A percentile compares a stretch with the other conserved stretches of the same genome.
Evolutionary conservation across 2,329 filamentous ascomycete species (phyloP).

Genomic region (Karstenula rhodostoma): DNA sequence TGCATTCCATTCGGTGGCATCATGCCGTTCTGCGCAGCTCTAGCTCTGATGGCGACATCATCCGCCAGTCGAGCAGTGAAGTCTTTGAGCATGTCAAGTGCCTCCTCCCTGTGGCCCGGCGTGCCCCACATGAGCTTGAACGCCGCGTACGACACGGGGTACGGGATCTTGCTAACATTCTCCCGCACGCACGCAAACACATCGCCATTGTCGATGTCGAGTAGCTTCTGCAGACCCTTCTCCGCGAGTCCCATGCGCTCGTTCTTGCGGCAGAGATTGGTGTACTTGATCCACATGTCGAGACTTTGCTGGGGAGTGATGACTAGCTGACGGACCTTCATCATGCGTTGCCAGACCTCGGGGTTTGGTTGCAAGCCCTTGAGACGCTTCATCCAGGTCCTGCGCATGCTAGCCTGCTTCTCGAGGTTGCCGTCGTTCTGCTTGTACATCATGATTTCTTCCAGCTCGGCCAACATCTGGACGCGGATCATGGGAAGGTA

Average conservation of each 20-base stretch:
- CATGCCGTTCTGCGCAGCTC: conserved; percentile 47
- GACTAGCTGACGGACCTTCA: conserved; percentile 91
- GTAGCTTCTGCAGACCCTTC: conserved; percentile 90
- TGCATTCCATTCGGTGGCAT: conserved; percentile 49
- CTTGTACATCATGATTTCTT: conserved; percentile 98
- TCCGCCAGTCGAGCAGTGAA: conserved; percentile 69
- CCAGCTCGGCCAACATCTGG: conserved; percentile 97
- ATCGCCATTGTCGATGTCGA: conserved; percentile 56
- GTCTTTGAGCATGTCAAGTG: conserved; percentile 66
- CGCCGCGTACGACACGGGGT: conserved; percentile 93
- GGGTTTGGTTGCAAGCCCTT: conserved; percentile 96
- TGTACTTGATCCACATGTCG: conserved; percentile 99
- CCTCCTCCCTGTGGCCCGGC: conserved; percentile 45
- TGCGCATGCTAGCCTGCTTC: conserved; percentile 88
- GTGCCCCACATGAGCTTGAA: conserved; percentile 97
- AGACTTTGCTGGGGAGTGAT: conserved; percentile 92
- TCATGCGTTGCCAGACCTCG: conserved; percentile 98
- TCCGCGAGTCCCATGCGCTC: conserved; percentile 93
- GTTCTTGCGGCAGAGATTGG: conserved; percentile 96
- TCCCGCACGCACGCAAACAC: conserved; percentile 46
- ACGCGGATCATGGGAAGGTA: conserved; percentile 98
- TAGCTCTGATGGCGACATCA: conserved; percentile 58
- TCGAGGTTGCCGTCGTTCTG: conserved; percentile 80
- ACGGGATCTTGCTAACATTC: conserved; percentile 60
- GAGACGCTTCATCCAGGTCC: conserved; percentile 94